Conservation (phyloP, 768 basidiomycete species). For the Cystoderma amianthinum region DNA sequence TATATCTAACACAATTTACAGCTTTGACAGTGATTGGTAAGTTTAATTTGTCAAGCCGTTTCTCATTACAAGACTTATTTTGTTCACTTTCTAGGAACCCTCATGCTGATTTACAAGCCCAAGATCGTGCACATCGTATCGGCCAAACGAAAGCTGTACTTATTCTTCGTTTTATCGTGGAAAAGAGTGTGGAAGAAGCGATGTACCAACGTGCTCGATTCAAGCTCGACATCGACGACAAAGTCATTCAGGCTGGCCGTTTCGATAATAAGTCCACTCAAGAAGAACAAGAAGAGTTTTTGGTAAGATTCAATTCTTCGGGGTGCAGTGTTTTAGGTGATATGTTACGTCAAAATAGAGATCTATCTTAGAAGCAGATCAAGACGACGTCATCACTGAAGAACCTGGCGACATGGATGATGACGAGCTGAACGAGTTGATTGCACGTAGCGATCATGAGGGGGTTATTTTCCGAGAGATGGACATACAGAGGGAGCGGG, state of each 20-base stretch:
- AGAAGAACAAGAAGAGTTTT: constrained; percentile 93
- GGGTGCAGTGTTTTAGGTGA: constrained; percentile 6
- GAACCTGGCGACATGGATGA: constrained; percentile 91
- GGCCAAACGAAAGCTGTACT: constrained; percentile 98
- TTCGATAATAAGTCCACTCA: constrained; percentile 99
- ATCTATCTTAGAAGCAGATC: constrained; percentile 84
- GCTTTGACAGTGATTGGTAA: constrained; percentile 76
- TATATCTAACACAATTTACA: constrained; percentile 17
- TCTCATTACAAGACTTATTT: neutral
- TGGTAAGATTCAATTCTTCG: constrained; percentile 55
- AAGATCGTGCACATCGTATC: constrained; percentile 99
- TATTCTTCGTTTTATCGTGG: constrained; percentile 94
- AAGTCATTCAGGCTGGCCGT: constrained; percentile 98
- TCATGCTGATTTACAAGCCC: constrained; percentile 97
- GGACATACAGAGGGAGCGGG: constrained; percentile 75
- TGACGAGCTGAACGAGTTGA: constrained; percentile 89
- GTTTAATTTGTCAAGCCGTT: too few species aligned
- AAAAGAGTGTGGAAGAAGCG: constrained; percentile 97
- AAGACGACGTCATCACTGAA: constrained; percentile 77
- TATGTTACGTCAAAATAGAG: constrained; percentile 40
- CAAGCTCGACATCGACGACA: constrained; percentile 98
- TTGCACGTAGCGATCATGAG: constrained; percentile 83
- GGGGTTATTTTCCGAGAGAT: constrained; percentile 69
- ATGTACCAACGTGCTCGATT: constrained; percentile 93
- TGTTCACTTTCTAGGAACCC: constrained; percentile 63